Evolutionary conservation across 441 rosid species (phyloP).

Genomic region (Populus hybrid): DNA sequence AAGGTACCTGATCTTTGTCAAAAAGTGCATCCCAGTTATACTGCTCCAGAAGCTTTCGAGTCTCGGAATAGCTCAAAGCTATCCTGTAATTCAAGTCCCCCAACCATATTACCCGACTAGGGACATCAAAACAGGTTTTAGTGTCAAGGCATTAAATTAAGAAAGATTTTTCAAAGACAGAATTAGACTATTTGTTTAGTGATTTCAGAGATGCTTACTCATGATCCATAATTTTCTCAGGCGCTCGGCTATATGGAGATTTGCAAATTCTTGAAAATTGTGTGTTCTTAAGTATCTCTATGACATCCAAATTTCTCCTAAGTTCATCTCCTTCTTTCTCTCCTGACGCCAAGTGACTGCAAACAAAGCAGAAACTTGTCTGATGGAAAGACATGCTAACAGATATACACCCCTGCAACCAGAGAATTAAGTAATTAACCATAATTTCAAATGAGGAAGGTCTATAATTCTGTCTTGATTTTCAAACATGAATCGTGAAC

Average conservation of each 20-base stretch:
- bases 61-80: slow-evolving; percentile 71
- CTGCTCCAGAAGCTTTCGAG: slow-evolving; percentile 54
- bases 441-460: neutral
- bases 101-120: slow-evolving; percentile 85
- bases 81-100: slow-evolving; percentile 94
- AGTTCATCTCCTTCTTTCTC: slow-evolving; percentile 95
- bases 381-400: slow-evolving; percentile 84
- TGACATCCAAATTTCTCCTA: slow-evolving; percentile 75
- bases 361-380: slow-evolving; percentile 91
- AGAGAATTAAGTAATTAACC: slow-evolving; percentile 1
- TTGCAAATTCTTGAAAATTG: slow-evolving; percentile 71
- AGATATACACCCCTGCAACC: slow-evolving; percentile 83
- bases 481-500: neutral
- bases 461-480: neutral
- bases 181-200: neutral
- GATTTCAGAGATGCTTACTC: slow-evolving; percentile 51
- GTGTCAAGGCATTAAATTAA: neutral
- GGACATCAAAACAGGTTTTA: slow-evolving; percentile 4
- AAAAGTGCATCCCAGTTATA: slow-evolving; percentile 73
- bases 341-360: slow-evolving; percentile 98
- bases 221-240: slow-evolving; percentile 78
- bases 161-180: neutral
- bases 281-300: slow-evolving; percentile 73
- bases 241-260: slow-evolving; percentile 44
- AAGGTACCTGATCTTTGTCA: slow-evolving; percentile 77